Conservation (phyloP, 768 basidiomycete species). For the Suillus decipiens region DNA sequence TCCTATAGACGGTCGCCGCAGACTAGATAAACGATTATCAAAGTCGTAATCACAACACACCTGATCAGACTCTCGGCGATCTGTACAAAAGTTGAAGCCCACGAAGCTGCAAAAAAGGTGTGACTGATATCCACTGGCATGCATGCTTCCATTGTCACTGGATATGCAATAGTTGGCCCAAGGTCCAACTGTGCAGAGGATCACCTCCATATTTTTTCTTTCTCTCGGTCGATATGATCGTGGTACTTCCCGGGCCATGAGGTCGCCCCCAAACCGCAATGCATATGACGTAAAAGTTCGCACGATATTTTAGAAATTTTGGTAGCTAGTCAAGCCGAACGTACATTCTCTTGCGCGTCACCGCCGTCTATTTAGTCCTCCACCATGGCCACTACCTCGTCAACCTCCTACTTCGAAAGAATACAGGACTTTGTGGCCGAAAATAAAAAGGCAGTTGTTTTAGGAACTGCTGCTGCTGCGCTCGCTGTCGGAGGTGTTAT, state of each 20-base stretch:
- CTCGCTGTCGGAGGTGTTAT: constrained; percentile 74
- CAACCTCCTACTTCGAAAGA: constrained; percentile 53
- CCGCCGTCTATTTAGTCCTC: background rate
- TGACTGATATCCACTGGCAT: background rate
- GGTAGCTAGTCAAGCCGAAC: constrained; percentile 3
- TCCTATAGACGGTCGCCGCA: background rate
- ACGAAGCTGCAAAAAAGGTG: background rate
- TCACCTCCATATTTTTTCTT: background rate
- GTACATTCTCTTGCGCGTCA: background rate
- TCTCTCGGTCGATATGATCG: background rate
- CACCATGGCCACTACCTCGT: constrained; percentile 21
- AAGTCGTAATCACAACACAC: background rate
- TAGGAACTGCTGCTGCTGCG: constrained; percentile 72
- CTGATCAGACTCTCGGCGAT: background rate
- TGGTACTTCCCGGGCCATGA: background rate
- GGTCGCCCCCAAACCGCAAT: background rate
- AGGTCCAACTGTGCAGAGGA: too few relatives aligned
- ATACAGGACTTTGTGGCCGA: constrained; percentile 70
- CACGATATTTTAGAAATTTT: constrained; percentile 8
- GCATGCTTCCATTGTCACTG: background rate
- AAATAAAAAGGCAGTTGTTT: constrained; percentile 73
- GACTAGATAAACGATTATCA: background rate
- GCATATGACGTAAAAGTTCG: constrained; percentile 4
- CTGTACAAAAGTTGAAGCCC: background rate
- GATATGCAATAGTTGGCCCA: background rate